Evolutionary conservation across 176 grass and related monocot genomes (phyloP).

Genomic region (Carex cristatella): DNA sequence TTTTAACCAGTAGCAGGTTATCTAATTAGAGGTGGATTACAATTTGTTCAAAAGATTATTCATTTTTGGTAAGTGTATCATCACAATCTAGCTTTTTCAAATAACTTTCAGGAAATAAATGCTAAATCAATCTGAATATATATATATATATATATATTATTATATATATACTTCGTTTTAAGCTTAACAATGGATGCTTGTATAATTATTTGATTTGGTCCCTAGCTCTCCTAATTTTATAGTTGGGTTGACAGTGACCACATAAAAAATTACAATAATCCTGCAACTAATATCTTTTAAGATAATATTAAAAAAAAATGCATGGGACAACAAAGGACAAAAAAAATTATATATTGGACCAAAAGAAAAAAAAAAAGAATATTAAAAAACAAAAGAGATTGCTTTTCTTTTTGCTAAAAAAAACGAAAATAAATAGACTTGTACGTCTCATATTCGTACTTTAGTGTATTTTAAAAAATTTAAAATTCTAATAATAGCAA

Average conservation of each 20-base stretch:
- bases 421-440: background rate
- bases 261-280: background rate
- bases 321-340: background rate
- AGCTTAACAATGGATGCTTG: background rate
- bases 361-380: background rate
- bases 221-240: background rate
- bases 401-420: background rate
- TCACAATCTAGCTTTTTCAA: background rate
- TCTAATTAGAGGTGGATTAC: background rate
- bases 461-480: background rate
- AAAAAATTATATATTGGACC: background rate
- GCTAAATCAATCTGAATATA: background rate
- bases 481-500: background rate
- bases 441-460: background rate
- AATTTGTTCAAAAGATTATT: background rate
- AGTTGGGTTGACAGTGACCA: background rate
- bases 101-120: background rate
- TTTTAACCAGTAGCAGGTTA: background rate
- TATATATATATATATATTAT: background rate
- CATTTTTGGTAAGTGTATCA: constrained; percentile 1
- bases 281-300: background rate
- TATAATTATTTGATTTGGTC: background rate
- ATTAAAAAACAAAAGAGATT: background rate
- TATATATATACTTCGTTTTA: background rate
- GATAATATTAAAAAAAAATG: background rate